Base-by-base conservation (phyloP, 2,329 filamentous ascomycete genomes). In the Penicillium verrucosum region DNA sequence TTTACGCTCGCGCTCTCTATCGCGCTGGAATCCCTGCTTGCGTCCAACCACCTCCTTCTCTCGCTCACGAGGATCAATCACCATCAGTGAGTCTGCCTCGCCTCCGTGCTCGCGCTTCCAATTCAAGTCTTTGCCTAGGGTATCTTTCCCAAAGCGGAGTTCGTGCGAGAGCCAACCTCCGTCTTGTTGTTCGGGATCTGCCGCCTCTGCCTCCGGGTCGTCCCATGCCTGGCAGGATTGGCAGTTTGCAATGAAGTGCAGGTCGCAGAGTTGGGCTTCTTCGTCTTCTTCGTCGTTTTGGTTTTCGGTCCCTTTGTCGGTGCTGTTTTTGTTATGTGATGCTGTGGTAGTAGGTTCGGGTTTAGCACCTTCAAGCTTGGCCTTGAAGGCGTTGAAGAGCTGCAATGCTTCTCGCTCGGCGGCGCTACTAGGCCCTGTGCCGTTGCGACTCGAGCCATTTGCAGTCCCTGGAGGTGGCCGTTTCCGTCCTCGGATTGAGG, bases 181-280 rank as follows among this genome's bases (percentile, higher is more conserved):
- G 50, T 80, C 77, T 36, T 75, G 70, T 21, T 79, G 79, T 16
- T 80, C 78, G 3, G 77, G 75, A 3, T 75, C 72, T 47, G 85
- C 63, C 1, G 42, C 59, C 4, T 51, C 62, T 7, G 57, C 45
- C 5, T 64, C 54, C 9, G 67, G 60, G 45, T 86, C 82, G 68
- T 95, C 89, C 91, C 92, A 96, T 0, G 88, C 84, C 57, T 85
- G 86, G 73, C 94, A 97, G 43, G 91, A 96, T 70, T 96, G 91
- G 73, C 94, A 99, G 67, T 95, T 90, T 47, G 89, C 89, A 61
- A 99, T 95, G 73, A 97, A 99, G 72, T 99, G 94, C 36, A 99
- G 77, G 72, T 97, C 94, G 70, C 94, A 99, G 4, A 95, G 80
- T 48, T 82, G 82, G 3, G 85, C 87, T 70, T 95, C 90, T 38